Evolutionary conservation across 2,329 filamentous ascomycete genomes (phyloP).

Genomic region (Mycosphaerelloides madeirae): DNA sequence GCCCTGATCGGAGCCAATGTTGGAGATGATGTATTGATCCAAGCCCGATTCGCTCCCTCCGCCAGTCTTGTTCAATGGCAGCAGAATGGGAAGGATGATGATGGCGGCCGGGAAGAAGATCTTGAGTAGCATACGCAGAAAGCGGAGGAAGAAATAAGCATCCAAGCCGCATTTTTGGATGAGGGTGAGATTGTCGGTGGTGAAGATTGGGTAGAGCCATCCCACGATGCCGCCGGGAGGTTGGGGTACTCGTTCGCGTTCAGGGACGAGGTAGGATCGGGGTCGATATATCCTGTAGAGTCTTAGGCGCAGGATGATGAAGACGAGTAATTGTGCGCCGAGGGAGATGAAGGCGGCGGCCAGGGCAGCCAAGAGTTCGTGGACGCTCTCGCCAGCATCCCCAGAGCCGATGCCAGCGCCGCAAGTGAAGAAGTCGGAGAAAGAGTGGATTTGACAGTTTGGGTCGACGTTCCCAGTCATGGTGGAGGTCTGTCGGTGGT

Average conservation of each 20-base stretch:
- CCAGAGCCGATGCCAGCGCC: slow-evolving; percentile 8
- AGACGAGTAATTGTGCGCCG: slow-evolving; percentile 56
- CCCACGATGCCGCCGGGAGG: slow-evolving; percentile 56
- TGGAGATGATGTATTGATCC: slow-evolving; percentile 82
- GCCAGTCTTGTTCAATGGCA: slow-evolving; percentile 80
- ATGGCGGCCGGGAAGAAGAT: slow-evolving; percentile 82
- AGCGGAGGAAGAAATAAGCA: slow-evolving; percentile 95
- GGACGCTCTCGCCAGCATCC: slow-evolving; percentile 30
- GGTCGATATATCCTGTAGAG: slow-evolving; percentile 82
- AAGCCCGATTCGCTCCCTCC: slow-evolving; percentile 56
- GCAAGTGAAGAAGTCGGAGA: slow-evolving; percentile 11
- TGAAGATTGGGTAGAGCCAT: slow-evolving; percentile 58
- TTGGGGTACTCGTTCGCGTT: slow-evolving; percentile 74
- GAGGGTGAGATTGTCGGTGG: slow-evolving; percentile 70
- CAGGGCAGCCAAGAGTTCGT: slow-evolving; percentile 36
- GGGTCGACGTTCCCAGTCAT: no score
- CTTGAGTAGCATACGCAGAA: slow-evolving; percentile 76
- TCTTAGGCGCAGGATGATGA: slow-evolving; percentile 71
- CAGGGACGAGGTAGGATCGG: slow-evolving; percentile 79
- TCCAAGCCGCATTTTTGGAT: slow-evolving; percentile 95
- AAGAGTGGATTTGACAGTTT: not conserved
- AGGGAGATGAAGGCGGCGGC: slow-evolving; percentile 32
- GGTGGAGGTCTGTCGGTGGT: not conserved
- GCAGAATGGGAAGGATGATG: slow-evolving; percentile 75
- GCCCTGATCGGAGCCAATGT: slow-evolving; percentile 63